Evolutionary conservation across 768 basidiomycete species (phyloP), one percentile per base, ranked within the genome.

Genomic region (Pleurotus tuber-regium): DNA sequence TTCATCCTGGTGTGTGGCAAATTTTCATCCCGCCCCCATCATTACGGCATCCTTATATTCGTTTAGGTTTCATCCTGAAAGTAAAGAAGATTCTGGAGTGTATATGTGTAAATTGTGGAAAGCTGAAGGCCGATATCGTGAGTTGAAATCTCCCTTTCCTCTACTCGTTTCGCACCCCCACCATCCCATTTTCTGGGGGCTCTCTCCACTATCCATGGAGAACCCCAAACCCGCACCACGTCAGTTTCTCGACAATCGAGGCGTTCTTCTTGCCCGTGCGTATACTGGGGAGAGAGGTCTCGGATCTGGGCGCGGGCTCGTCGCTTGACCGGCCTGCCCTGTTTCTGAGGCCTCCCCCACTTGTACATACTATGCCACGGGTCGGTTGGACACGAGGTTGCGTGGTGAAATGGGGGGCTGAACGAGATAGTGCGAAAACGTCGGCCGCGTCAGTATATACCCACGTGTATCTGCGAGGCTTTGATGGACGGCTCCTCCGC

Each of bases 1-100:
- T 94, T 64, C 96, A 98, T 69, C 89, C 92, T 69, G 93, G 92
- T 92, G 69, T 56, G 86, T 78, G 21, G 8, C 21, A 6, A 50
- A 29, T 31, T 4, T 36, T 4, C 18, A 42, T 7, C 36, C 24
- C 25, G 55, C 41, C 23, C 33, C 49, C 25, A 41, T 48, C 48
- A 42, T 44, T 9, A 31, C 49, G 30, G 46, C 25, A 23, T 19
- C 47, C 10, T 57, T 29, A 49, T 25, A 9, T 40, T 16, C 29
- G 7, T n/a, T 11, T 62, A 88, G 94, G 97, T 48, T 99, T 99
- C 73, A 86, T 98, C 63, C 80, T 91, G 69, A 98, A 98, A 84
- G 94, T 98, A 70, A 99, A 99, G 80, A 98, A 99, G 80, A 97
- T 99, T 66, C 72, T 98, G 75, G 97, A 99, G 78, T 89, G 88